These are phyloP conservation scores for Euphrasia arctica DNA, from an alignment of 305 asterid species.

Conservation along the genomic window DNA sequence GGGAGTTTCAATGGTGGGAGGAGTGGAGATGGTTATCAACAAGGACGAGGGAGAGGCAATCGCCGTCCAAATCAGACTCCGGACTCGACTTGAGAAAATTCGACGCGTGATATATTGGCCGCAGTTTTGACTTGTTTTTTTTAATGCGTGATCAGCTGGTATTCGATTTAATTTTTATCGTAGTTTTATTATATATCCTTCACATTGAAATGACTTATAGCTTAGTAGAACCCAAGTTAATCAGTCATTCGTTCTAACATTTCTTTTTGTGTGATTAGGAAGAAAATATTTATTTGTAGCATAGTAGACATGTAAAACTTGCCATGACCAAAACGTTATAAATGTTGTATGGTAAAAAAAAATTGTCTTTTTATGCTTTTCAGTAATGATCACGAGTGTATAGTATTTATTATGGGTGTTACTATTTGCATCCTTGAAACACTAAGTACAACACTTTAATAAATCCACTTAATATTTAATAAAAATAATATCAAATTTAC, in stretches of 20 bases:
- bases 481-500: too few species aligned
- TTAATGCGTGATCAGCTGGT: slow-evolving; percentile 4
- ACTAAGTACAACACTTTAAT: too few species aligned
- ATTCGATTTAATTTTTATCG: neutral
- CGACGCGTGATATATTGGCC: neutral
- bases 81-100: neutral
- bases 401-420: too few species aligned
- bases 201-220: neutral
- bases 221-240: neutral
- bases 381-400: too few species aligned
- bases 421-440: too few species aligned
- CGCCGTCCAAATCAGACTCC: slow-evolving; percentile 25
- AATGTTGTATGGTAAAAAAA: neutral
- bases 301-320: neutral
- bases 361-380: neutral
- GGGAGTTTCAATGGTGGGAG: neutral
- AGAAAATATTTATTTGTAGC: neutral
- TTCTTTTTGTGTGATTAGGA: neutral
- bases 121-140: slow-evolving; percentile 3
- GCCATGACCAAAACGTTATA: neutral
- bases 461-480: too few species aligned
- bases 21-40: slow-evolving; percentile 47
- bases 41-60: slow-evolving; percentile 51
- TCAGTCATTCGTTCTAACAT: neutral
- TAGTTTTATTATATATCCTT: neutral